These are phyloP conservation scores for Fusarium irregulare DNA, from an alignment of 2,329 filamentous ascomycete genomes.

Conservation along the genomic window DNA sequence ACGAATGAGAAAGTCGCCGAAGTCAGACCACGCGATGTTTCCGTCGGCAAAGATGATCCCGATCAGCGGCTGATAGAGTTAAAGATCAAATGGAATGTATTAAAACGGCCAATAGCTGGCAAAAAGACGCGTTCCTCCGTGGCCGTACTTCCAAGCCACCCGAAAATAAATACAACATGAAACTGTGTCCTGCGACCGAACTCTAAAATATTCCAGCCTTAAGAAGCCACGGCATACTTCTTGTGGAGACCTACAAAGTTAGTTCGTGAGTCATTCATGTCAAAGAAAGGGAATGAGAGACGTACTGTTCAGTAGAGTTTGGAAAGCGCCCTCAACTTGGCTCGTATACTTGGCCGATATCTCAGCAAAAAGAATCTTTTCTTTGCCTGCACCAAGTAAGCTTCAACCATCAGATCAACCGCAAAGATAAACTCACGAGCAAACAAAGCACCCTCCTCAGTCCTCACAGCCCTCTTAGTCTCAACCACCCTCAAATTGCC, in stretches of 20 bases:
- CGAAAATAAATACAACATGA: neutral
- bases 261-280: neutral
- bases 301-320: neutral
- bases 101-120: neutral
- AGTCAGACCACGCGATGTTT: neutral
- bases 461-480: neutral
- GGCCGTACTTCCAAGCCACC: neutral
- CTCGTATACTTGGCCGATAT: neutral
- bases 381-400: neutral
- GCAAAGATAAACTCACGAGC: neutral
- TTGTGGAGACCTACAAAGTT: neutral
- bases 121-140: neutral
- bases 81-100: neutral
- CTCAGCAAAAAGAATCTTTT: slow-evolving; percentile 8
- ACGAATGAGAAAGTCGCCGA: neutral
- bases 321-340: neutral
- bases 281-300: accelerated
- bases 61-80: neutral
- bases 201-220: neutral
- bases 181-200: neutral
- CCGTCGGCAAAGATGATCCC: neutral
- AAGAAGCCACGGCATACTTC: neutral
- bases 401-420: accelerated
- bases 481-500: neutral
- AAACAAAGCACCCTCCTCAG: neutral